Base-by-base conservation (phyloP, 495 filamentous ascomycete species). In the Neurospora sp. region DNA sequence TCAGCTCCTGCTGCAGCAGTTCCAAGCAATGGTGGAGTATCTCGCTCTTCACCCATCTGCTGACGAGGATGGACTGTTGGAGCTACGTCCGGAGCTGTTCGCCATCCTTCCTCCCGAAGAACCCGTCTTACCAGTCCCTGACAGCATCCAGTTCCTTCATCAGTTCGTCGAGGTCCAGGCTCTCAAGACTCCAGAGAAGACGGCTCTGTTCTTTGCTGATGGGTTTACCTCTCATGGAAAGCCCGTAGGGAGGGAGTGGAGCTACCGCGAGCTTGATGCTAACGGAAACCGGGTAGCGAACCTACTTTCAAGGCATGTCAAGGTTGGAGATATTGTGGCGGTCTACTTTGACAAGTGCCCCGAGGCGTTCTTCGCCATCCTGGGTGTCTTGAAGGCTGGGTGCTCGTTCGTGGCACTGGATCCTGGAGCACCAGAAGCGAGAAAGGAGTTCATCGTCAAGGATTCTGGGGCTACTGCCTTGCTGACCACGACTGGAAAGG, bases 311-410 rank as follows among this genome's bases (percentile, higher is more conserved):
- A 71, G 79, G 39, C 77, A 82, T 42, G 78, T 83, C 28, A 73
- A 81, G 36, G 74, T 82, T 0, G 87, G 89, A 4, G 79, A 83
- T 21, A 86, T 94, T n/a, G 83, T 97, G 21, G 91, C 88, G 0
- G 88, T 93, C 9, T 91, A 91, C 78, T 95, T 97, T 76, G 88
- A 94, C 71, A 94, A 94, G 79, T 93, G 89, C 74, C 89, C 93
- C 1, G 89, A 92, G 69, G 88, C 93, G 11, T 94, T 91, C 66
- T 90, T 94, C 74, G 88, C 92, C 3, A 93, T 95, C 31, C 83
- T 96, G 7, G 93, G 92, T 6, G 90, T 94, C 59, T 82, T 96
- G 69, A 96, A 96, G 79, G 89, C 90, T 7, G 94, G 94, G 0
- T 95, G 92, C 77, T 87, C 89, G 1, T 98, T 94, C 81, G 84